Base-by-base conservation (phyloP, 1,284 basidiomycete genomes). In the Sutorius eximius region DNA sequence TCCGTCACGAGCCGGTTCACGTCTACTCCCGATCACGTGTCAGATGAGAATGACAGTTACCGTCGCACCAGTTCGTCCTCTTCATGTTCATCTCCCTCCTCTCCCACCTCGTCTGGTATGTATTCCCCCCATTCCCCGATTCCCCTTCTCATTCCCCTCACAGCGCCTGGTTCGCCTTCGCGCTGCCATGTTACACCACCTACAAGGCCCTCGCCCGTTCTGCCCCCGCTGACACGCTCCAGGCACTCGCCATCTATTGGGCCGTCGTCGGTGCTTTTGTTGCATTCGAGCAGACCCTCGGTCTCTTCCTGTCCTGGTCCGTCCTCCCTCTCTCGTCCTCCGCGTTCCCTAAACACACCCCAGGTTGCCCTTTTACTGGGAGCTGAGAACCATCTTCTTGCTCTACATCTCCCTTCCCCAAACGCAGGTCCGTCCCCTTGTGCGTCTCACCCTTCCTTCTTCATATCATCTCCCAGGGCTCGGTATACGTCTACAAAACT, bases 341-440 rank as follows among this genome's bases (percentile, higher is more conserved):
- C 2, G 0, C 32, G 6, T 22, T 32, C 56, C 52, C 57, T 66
- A 50, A 62, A 54, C 51, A 37, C 45, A 24, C 49, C 59, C 10
- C 57, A 91, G 90, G 87, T 69, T 92, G 45, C 89, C 91, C 3
- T 89, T 92, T 70, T 93, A 92, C 69, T 88, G 84, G 77, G 82
- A 91, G 63, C 55, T 82, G 60, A 87, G 91, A 64, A 86, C 85
- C 9, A 32, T 83, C 12, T 81, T 91, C 67, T 74, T 93, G 29
- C 76, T 92, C 27, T 92, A 86, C 74, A 72, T 92, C 41, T 77
- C 88, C 3, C 77, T 91, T 5, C 87, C 89, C 13, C 85, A 89
- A 72, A 86, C 82, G 3, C 81, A 89, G 78, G 89, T 87, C 55
- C 58, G 76, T 72, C 42, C 20, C 7, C 12, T 22, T 13, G 5